phyloP scores from a whole-genome alignment of 2,329 filamentous ascomycete species.

The Penicillium italicum region DNA sequence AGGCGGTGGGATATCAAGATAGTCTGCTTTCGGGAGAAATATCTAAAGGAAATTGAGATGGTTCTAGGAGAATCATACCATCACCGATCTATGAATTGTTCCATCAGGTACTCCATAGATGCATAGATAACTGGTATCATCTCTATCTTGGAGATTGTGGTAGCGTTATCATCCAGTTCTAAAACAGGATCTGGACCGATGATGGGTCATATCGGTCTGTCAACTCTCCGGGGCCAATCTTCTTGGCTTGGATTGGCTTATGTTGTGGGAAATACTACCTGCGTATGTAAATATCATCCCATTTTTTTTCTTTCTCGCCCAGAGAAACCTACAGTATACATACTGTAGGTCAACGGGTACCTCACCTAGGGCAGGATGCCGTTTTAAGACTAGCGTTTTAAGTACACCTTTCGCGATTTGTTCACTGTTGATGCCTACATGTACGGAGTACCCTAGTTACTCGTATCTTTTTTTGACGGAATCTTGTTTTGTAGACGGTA shows the following conservation, averaged over 20 bases:
- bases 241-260: not conserved
- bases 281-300: not conserved
- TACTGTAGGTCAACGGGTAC: not conserved
- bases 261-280: not conserved
- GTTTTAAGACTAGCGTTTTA: not conserved
- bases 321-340: not conserved
- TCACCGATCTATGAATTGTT: not conserved
- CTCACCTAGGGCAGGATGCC: not conserved
- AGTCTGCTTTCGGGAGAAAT: not conserved
- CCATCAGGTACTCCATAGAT: not conserved
- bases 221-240: not conserved
- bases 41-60: not conserved
- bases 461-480: not conserved
- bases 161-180: not conserved
- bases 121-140: not conserved
- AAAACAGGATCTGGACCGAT: not conserved
- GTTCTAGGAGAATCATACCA: not conserved
- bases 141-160: not conserved
- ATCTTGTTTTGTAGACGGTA: not conserved
- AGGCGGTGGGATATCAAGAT: too few species aligned
- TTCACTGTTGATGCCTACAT: not conserved
- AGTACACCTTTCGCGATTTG: not conserved
- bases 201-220: not conserved
- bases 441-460: not conserved
- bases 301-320: not conserved